phyloP scores from a whole-genome alignment of 768 basidiomycete genomes.

The Lactifluus hygrophoroides region DNA sequence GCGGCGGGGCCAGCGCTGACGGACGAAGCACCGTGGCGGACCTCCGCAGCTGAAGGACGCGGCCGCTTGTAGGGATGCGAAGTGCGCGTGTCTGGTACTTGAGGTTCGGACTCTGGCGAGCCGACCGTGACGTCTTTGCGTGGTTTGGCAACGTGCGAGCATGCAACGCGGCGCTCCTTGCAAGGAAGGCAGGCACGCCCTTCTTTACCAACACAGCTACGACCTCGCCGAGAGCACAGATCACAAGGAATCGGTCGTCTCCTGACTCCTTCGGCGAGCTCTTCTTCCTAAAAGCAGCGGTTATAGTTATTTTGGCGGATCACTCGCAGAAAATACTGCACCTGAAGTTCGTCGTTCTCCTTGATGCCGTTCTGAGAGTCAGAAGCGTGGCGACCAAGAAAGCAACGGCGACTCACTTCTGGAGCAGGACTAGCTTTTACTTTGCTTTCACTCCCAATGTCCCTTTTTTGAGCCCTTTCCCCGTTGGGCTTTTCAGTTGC shows the following conservation, averaged over 20 bases:
- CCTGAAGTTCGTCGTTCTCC: slow-evolving; percentile 18
- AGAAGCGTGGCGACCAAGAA: neutral
- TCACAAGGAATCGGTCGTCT: slow-evolving; percentile 14
- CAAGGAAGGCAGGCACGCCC: slow-evolving; percentile 16
- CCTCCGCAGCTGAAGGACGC: neutral
- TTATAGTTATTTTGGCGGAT: neutral
- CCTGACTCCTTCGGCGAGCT: slow-evolving; percentile 16
- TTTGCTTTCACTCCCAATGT: neutral
- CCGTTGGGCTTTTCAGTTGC: slow-evolving; percentile 8
- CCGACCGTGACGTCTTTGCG: slow-evolving; percentile 13
- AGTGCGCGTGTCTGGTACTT: slow-evolving; percentile 1
- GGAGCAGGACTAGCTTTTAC: slow-evolving; percentile 5
- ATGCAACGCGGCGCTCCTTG: slow-evolving; percentile 19
- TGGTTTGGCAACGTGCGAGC: slow-evolving; percentile 17
- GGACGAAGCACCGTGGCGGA: neutral
- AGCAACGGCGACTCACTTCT: slow-evolving; percentile 4
- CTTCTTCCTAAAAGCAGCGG: neutral
- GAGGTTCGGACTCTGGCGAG: slow-evolving; percentile 12
- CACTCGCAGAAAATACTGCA: neutral
- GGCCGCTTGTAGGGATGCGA: slow-evolving; percentile 5
- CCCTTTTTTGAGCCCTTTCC: neutral
- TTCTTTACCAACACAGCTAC: slow-evolving; percentile 15
- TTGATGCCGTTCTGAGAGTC: neutral
- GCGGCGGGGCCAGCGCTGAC: slow-evolving; percentile 6
- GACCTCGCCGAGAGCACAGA: slow-evolving; percentile 8